Conservation (phyloP, 768 basidiomycete species). For the Boletus sp. region DNA sequence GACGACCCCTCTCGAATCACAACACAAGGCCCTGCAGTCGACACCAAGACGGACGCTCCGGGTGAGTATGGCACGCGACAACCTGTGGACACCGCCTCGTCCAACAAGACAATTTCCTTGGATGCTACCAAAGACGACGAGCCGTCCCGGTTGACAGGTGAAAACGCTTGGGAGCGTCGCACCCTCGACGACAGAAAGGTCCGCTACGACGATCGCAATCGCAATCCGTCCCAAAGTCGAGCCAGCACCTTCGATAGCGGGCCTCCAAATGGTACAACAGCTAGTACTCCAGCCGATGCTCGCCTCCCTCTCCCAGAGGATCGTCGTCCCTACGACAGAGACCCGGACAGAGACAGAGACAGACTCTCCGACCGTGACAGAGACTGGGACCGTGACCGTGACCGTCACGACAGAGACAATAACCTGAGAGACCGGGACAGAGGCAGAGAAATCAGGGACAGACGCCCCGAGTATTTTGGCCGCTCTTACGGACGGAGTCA, state of each 20-base stretch:
- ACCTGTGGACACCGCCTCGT: conserved; percentile 19
- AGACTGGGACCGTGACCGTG: conserved; percentile 37
- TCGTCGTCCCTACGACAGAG: conserved; percentile 33
- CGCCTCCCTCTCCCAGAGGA: conserved; percentile 26
- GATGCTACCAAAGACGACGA: conserved; percentile 32
- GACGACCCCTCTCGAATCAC: conserved; percentile 2
- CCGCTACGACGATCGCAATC: conserved; percentile 26
- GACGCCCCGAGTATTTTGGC: conserved; percentile 36
- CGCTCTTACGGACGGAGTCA: conserved; percentile 40
- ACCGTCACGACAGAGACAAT: conserved; percentile 22
- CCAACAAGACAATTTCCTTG: conserved; percentile 19
- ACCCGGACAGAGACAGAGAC: conserved; percentile 33
- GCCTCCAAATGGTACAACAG: conserved; percentile 5
- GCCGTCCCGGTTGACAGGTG: conserved; percentile 20
- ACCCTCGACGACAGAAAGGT: conserved; percentile 30
- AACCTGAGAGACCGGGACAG: conserved; percentile 27
- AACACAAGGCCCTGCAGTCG: conserved; percentile 1
- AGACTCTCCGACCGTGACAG: conserved; percentile 33
- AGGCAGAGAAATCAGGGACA: conserved; percentile 34
- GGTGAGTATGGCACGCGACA: conserved; percentile 31
- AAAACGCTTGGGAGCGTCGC: conserved; percentile 28
- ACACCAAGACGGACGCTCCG: conserved; percentile 13
- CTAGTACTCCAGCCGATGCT: conserved; percentile 5
- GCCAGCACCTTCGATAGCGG: conserved; percentile 10
- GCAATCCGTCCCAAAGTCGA: conserved; percentile 12